Evolutionary conservation across 495 filamentous ascomycete species (phyloP).

Genomic region (Xylaria palmicola): DNA sequence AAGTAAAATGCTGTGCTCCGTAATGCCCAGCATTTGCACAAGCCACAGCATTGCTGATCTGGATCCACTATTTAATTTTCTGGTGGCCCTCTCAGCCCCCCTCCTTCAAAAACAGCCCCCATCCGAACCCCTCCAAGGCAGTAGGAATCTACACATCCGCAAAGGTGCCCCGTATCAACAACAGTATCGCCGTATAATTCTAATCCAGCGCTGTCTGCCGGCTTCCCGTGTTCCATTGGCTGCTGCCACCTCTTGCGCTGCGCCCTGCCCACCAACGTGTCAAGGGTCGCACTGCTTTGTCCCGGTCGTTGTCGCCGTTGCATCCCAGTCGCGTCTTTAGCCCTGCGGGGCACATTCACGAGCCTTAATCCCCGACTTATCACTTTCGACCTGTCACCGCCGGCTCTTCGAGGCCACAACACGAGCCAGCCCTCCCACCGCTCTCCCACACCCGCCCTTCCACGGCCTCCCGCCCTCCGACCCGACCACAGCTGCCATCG

Average conservation of each 20-base stretch:
- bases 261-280: not conserved
- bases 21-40: too few relatives aligned
- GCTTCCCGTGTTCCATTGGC: not conserved
- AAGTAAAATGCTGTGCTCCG: too few relatives aligned
- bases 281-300: not conserved
- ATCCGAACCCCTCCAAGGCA: too few relatives aligned
- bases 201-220: too few relatives aligned
- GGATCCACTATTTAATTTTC: too few relatives aligned
- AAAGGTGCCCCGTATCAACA: too few relatives aligned
- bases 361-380: not conserved
- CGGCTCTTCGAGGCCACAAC: not conserved
- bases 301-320: not conserved
- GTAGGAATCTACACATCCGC: too few relatives aligned
- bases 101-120: too few relatives aligned
- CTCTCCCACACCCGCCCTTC: not conserved
- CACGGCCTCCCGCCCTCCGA: not conserved
- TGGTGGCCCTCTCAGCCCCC: too few relatives aligned
- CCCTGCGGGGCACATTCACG: slow-evolving; percentile 6
- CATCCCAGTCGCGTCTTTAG: slow-evolving; percentile 7
- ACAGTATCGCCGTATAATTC: too few relatives aligned
- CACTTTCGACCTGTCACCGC: not conserved
- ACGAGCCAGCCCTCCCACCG: not conserved
- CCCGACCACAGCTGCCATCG: slow-evolving; percentile 7
- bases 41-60: too few relatives aligned
- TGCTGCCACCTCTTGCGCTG: not conserved